Conservation (phyloP, 2,329 filamentous ascomycete species). For the Incumbomyces lentus region DNA sequence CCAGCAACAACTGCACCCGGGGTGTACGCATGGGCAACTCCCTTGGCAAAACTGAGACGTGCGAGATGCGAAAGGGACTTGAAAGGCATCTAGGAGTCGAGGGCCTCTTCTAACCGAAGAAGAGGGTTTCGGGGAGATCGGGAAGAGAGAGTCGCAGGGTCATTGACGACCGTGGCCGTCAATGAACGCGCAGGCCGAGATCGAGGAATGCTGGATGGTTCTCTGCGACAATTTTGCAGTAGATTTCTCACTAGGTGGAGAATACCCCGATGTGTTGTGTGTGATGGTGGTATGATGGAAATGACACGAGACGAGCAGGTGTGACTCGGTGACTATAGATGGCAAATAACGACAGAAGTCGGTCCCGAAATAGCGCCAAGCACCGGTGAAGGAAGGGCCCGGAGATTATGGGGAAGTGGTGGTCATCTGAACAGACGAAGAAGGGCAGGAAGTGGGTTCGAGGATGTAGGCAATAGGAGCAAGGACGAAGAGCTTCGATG, state of each 20-base stretch:
- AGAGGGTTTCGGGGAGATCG: slow-evolving; percentile 33
- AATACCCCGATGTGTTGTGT: neutral
- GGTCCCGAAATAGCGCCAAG: neutral
- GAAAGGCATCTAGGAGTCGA: slow-evolving; percentile 76
- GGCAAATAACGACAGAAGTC: neutral
- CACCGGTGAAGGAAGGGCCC: no score
- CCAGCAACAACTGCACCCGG: slow-evolving; percentile 86
- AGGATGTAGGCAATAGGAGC: neutral
- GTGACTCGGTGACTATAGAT: neutral
- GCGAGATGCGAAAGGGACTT: slow-evolving; percentile 70
- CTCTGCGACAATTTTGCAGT: no score
- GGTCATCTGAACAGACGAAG: slow-evolving; percentile 2
- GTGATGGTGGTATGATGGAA: slow-evolving; percentile 5
- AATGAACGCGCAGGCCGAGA: slow-evolving; percentile 68
- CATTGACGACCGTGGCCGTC: slow-evolving; percentile 88
- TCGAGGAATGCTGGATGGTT: neutral
- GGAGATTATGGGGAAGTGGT: neutral
- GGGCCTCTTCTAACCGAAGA: slow-evolving; percentile 54
- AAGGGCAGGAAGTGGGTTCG: slow-evolving; percentile 1
- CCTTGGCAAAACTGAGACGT: slow-evolving; percentile 94
- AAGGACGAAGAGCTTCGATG: slow-evolving; percentile 1
- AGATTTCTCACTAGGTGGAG: neutral
- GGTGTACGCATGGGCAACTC: slow-evolving; percentile 94
- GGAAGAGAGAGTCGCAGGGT: slow-evolving; percentile 64
- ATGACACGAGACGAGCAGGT: neutral